Evolutionary conservation across 2,329 filamentous ascomycete genomes (phyloP).

Genomic region (Arthrobotrys sphaeroides): DNA sequence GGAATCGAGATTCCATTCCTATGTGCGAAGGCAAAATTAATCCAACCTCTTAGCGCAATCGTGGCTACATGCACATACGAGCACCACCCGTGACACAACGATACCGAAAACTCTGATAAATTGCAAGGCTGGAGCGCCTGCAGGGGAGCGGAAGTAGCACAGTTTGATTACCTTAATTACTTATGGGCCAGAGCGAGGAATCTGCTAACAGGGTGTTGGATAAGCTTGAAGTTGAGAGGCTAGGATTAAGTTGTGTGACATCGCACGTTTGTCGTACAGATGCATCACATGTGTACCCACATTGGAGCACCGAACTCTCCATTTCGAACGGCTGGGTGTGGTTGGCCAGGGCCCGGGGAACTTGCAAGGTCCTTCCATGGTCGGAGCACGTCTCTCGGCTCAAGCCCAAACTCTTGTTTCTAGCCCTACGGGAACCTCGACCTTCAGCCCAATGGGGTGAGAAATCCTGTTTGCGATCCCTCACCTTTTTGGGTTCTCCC

Average conservation of each 20-base stretch:
- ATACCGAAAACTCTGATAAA: background rate
- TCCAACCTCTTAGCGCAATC: background rate
- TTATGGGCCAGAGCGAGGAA: background rate
- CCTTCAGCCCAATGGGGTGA: conserved; percentile 46
- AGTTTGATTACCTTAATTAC: background rate
- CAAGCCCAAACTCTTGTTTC: conserved; percentile 46
- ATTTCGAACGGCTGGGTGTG: conserved; percentile 18
- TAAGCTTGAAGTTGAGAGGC: conserved; percentile 23
- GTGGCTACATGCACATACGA: background rate
- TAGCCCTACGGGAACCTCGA: conserved; percentile 25
- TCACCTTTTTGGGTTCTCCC: conserved; percentile 22
- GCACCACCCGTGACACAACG: background rate
- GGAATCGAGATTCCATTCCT: background rate
- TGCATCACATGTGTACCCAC: conserved; percentile 47
- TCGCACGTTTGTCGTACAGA: conserved; percentile 39
- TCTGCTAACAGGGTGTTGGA: conserved; percentile 10
- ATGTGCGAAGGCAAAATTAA: background rate
- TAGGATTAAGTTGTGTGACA: conserved; percentile 50
- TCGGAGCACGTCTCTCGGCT: conserved; percentile 23
- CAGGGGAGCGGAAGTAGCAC: conserved; percentile 20
- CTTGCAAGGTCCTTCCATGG: conserved; percentile 41
- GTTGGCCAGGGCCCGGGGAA: conserved; percentile 10
- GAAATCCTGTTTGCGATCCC: conserved; percentile 40
- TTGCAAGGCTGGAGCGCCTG: conserved; percentile 6
- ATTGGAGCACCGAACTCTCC: conserved; percentile 18